A percentile compares a stretch with the other conserved stretches of the same genome.
phyloP scores from a whole-genome alignment of 2,329 filamentous ascomycete genomes.

The Epichloe aotearoae region DNA sequence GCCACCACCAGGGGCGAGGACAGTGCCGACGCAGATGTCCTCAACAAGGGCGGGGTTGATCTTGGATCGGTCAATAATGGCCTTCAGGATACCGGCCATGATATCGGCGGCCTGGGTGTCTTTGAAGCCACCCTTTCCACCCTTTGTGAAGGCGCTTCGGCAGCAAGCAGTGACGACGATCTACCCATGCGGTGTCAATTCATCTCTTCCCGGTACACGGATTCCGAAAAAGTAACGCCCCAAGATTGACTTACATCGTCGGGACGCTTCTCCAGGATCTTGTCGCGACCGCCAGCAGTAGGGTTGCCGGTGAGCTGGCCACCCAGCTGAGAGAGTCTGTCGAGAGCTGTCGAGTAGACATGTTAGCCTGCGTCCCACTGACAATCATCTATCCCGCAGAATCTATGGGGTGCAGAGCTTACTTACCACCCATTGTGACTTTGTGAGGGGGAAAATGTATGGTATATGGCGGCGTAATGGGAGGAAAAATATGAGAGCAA shows the following conservation, averaged over 20 bases:
- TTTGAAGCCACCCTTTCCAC: slow-evolving; percentile 89
- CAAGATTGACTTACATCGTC: slow-evolving; percentile 41
- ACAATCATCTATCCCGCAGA: not conserved
- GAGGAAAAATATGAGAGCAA: not conserved
- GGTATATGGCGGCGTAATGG: not conserved
- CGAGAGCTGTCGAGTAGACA: slow-evolving; percentile 29
- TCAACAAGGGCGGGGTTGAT: slow-evolving; percentile 84
- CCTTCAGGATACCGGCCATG: slow-evolving; percentile 69
- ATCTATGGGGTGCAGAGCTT: not conserved
- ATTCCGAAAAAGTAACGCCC: not conserved
- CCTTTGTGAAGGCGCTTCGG: slow-evolving; percentile 84
- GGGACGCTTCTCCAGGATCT: slow-evolving; percentile 50
- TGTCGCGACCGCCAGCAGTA: slow-evolving; percentile 36
- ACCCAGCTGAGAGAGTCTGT: slow-evolving; percentile 46
- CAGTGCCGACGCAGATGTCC: slow-evolving; percentile 83
- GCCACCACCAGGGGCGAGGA: slow-evolving; percentile 83
- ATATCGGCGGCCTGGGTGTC: slow-evolving; percentile 82
- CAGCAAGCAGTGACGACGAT: slow-evolving; percentile 88
- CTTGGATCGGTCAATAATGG: slow-evolving; percentile 68
- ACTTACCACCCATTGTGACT: slow-evolving; percentile 26
- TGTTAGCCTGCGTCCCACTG: not conserved
- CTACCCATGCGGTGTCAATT: slow-evolving; percentile 19
- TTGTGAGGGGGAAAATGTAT: not conserved
- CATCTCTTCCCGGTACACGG: not conserved
- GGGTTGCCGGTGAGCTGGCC: slow-evolving; percentile 51